Evolutionary conservation across 345 rosid genomes (phyloP).

Genomic region (Pistacia integerrima): DNA sequence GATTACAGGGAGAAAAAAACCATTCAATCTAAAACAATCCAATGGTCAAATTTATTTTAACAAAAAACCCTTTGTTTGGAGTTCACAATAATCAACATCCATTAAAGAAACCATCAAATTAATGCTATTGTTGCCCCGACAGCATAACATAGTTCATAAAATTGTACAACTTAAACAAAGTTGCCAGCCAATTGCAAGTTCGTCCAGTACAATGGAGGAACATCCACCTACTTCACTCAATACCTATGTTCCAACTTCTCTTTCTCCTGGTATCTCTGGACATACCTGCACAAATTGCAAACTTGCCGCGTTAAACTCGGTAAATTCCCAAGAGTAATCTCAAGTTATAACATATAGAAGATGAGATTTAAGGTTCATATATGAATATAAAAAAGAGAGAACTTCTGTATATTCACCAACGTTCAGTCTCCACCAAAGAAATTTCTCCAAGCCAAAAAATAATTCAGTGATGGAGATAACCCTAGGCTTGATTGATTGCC

Average conservation of each 20-base stretch:
- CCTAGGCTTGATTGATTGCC: not conserved
- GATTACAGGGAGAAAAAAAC: not conserved
- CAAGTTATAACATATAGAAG: not conserved
- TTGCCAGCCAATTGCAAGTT: slow-evolving; percentile 1
- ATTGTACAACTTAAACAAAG: not conserved
- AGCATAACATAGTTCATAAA: not conserved
- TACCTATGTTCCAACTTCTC: slow-evolving; percentile 64
- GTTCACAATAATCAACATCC: slow-evolving; percentile 2
- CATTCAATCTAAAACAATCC: not conserved
- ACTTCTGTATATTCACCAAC: not conserved
- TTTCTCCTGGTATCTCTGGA: slow-evolving; percentile 50
- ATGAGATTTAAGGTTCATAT: not conserved
- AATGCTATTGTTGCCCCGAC: not conserved
- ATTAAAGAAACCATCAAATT: not conserved
- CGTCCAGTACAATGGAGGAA: not conserved
- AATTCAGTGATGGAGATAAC: not conserved
- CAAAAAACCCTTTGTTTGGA: not conserved
- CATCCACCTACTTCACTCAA: slow-evolving; percentile 30
- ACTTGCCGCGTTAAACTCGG: not conserved
- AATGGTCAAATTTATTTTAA: slow-evolving; percentile 12
- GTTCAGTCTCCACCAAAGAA: not conserved
- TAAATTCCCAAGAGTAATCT: not conserved
- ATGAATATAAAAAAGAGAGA: not conserved
- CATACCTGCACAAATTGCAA: slow-evolving; percentile 48
- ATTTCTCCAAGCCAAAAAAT: not conserved